Percentiles rank a stretch among this genome's conserved stretches.
phyloP scores from a whole-genome alignment of 208 protist genomes.

The Acanthamoeba quina region DNA sequence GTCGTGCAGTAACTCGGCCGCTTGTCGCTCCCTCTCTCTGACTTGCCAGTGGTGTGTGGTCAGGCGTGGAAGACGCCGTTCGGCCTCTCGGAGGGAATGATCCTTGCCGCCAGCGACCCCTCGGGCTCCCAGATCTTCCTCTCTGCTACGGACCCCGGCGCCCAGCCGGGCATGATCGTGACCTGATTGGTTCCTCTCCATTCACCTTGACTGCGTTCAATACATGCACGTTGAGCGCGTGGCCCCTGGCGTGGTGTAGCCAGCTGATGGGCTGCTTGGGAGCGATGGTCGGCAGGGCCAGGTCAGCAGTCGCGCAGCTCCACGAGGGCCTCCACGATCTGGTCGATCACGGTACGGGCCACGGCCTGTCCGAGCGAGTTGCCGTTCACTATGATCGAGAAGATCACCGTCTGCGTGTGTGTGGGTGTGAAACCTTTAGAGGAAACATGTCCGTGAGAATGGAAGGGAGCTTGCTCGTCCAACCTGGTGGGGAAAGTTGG shows the following conservation, averaged over 20 bases:
- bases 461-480: no score
- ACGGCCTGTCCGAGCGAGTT: neutral
- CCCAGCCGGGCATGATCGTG: constrained; percentile 48
- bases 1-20: neutral
- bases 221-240: no score
- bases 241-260: no score
- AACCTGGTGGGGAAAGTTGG: constrained; percentile 10
- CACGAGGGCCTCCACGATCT: neutral
- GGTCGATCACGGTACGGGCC: neutral
- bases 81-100: constrained; percentile 39
- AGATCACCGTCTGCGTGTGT: constrained; percentile 18
- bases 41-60: neutral
- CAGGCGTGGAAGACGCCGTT: constrained; percentile 56
- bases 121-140: constrained; percentile 43
- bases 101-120: constrained; percentile 24
- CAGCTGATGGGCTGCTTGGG: no score
- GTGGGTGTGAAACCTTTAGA: no score
- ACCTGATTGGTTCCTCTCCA: neutral
- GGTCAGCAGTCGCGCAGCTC: constrained; percentile 16
- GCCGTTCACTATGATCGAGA: constrained; percentile 43
- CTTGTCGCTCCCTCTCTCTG: no score
- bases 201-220: no score
- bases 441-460: no score
- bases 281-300: no score
- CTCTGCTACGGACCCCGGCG: neutral